Percentiles rank a stretch among this genome's conserved stretches.
phyloP scores from a whole-genome alignment of 1,284 basidiomycete genomes.

The Golubevia sp. region DNA sequence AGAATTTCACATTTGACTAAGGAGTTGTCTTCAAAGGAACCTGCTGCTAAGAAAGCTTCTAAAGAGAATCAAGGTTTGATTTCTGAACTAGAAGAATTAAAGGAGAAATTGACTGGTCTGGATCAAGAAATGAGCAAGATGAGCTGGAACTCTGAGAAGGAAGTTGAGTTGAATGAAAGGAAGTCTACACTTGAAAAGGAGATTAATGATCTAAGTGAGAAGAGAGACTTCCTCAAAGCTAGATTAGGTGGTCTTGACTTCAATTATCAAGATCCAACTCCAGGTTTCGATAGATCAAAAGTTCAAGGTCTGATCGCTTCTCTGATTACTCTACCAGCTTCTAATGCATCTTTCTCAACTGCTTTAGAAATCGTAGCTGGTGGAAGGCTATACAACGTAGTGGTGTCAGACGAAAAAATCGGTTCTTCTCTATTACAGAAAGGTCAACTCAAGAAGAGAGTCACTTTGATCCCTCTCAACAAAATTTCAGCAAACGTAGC shows the following conservation, averaged over 20 bases:
- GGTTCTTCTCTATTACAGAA: constrained; percentile 47
- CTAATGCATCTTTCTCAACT: constrained; percentile 39
- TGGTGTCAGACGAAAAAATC: constrained; percentile 54
- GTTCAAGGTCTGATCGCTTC: constrained; percentile 56
- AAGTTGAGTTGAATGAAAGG: constrained; percentile 22
- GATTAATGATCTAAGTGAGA: constrained; percentile 32
- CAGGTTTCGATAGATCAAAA: constrained; percentile 46
- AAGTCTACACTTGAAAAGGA: constrained; percentile 21
- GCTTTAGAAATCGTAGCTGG: constrained; percentile 58
- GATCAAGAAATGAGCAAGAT: constrained; percentile 13
- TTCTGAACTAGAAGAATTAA: constrained; percentile 34
- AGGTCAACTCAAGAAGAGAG: constrained; percentile 55
- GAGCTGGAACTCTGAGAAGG: constrained; percentile 43
- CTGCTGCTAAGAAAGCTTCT: constrained; percentile 42
- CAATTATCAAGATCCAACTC: constrained; percentile 45
- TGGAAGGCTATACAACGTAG: constrained; percentile 58
- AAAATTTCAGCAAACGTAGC: constrained; percentile 58
- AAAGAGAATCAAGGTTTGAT: constrained; percentile 43
- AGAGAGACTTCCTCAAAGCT: constrained; percentile 43
- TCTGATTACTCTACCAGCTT: constrained; percentile 42
- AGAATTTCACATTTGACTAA: constrained; percentile 48
- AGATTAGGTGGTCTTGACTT: constrained; percentile 52
- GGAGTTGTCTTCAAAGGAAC: constrained; percentile 50
- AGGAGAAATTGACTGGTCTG: constrained; percentile 14
- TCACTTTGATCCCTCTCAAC: constrained; percentile 58